Conservation (phyloP, 2,329 filamentous ascomycete genomes). For the Penicillium hordei region DNA sequence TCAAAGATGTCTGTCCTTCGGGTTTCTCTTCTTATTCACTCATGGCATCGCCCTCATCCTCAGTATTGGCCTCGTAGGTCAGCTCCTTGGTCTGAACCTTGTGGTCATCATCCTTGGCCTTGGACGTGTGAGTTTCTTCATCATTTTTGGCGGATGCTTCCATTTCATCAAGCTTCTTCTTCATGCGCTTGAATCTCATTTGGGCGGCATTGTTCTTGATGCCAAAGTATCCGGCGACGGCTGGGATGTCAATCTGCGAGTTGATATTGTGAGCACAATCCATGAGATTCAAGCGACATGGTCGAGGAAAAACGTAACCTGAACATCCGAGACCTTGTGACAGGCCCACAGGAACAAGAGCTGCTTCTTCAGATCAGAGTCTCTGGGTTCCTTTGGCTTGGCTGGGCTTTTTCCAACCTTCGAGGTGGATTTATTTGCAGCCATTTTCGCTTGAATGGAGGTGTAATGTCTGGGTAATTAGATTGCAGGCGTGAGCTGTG, state of each 20-base stretch:
- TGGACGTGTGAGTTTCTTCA: neutral
- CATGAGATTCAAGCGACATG: neutral
- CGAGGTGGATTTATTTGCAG: neutral
- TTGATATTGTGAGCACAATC: neutral
- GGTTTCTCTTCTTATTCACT: neutral
- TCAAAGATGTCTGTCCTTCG: neutral
- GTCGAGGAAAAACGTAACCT: neutral
- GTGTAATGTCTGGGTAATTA: neutral
- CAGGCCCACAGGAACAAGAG: slow-evolving; percentile 1
- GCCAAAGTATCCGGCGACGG: neutral
- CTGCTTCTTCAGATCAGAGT: neutral
- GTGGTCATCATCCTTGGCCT: neutral
- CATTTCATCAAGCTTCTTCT: neutral
- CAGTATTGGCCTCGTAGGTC: neutral
- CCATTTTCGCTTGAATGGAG: neutral
- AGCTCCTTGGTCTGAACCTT: neutral
- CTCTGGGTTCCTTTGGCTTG: neutral
- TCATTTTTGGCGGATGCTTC: neutral
- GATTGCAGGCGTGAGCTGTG: neutral
- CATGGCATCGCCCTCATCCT: neutral
- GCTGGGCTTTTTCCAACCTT: neutral
- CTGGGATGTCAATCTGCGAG: neutral
- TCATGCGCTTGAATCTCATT: neutral
- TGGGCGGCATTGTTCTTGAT: neutral
- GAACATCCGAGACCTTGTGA: neutral